phyloP scores from a whole-genome alignment of 352 stramenopile species.

The Phytophthora palmivora region DNA sequence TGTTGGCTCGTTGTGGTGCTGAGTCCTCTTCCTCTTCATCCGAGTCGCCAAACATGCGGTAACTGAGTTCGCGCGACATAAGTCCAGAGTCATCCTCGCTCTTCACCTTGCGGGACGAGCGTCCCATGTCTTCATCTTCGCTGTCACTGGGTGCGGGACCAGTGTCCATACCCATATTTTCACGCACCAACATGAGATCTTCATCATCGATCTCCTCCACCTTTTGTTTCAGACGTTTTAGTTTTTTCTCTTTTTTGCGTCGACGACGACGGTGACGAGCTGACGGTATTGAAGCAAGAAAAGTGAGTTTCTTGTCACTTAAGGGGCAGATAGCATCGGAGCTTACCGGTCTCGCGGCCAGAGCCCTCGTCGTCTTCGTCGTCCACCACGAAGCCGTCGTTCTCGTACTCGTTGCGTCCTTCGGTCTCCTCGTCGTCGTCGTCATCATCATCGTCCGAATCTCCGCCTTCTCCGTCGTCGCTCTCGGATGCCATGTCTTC shows the following conservation, averaged over 20 bases:
- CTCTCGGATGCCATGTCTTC: constrained; percentile 92
- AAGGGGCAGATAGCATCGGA: background rate
- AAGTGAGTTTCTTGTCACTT: constrained; percentile 6
- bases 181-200: constrained; percentile 88
- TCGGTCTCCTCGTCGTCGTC: constrained; percentile 87
- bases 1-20: constrained; percentile 66
- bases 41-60: constrained; percentile 90
- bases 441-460: constrained; percentile 76
- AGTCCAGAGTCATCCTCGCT: constrained; percentile 75
- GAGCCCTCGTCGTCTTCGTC: constrained; percentile 82
- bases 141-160: constrained; percentile 76
- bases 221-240: constrained; percentile 89
- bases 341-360: constrained; percentile 73
- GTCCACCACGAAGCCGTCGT: constrained; percentile 90
- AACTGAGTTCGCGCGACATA: constrained; percentile 88
- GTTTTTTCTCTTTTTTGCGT: constrained; percentile 90
- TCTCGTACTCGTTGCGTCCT: constrained; percentile 91
- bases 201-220: constrained; percentile 90
- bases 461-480: constrained; percentile 63
- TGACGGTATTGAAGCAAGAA: constrained; percentile 27
- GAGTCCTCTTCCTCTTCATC: constrained; percentile 89
- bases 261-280: constrained; percentile 71
- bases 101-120: constrained; percentile 77
- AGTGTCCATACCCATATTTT: constrained; percentile 90
- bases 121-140: constrained; percentile 80